Evolutionary conservation across 441 rosid species (phyloP).

Genomic region (Erodium moschatum): DNA sequence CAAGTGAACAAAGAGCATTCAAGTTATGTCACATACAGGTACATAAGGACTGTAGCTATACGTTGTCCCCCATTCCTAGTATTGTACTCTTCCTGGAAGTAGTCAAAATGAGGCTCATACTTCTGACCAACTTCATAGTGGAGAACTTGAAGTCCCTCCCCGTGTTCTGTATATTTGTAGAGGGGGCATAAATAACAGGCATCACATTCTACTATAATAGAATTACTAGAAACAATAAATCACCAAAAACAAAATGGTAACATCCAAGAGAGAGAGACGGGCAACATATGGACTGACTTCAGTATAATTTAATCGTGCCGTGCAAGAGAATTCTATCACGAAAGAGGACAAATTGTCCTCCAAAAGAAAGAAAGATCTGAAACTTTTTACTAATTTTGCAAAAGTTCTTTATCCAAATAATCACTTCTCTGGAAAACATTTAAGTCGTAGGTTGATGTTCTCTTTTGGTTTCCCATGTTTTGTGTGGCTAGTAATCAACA

Average conservation of each 20-base stretch:
- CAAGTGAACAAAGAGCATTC: not conserved
- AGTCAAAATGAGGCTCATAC: conserved; percentile 84
- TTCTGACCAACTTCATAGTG: conserved; percentile 22
- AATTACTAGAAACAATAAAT: not conserved
- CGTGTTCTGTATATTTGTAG: conserved; percentile 50
- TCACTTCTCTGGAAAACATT: not conserved
- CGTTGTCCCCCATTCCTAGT: conserved; percentile 86
- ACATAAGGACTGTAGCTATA: conserved; percentile 90
- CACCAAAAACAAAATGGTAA: not conserved
- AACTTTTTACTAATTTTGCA: not conserved
- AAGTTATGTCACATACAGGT: conserved; percentile 49
- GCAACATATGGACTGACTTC: not conserved
- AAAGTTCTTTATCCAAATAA: not conserved
- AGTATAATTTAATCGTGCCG: not conserved
- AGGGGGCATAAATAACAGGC: conserved; percentile 9
- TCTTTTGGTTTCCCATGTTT: not conserved
- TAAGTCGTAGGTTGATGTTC: not conserved
- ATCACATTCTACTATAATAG: not conserved
- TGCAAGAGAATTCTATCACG: too few species aligned
- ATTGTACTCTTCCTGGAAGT: conserved; percentile 73
- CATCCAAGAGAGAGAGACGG: not conserved
- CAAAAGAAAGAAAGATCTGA: too few species aligned
- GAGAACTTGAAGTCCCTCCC: conserved; percentile 90
- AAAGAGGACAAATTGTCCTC: too few species aligned
- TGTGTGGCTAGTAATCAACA: too few species aligned